phyloP scores from a whole-genome alignment of 768 basidiomycete species.

The Xerocomus spinulosus region DNA sequence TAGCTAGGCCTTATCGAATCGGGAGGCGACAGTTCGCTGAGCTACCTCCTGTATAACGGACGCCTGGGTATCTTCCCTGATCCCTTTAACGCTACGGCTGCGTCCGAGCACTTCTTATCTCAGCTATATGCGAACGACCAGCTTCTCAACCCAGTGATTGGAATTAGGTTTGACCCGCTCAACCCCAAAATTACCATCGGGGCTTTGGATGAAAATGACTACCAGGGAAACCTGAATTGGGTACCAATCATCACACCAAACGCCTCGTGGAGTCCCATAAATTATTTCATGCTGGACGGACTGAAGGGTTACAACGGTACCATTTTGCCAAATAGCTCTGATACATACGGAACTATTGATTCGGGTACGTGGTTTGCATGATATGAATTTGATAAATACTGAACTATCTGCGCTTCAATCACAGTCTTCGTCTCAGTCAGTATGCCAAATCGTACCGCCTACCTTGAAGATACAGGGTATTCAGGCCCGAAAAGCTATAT shows the following conservation, averaged over 20 bases:
- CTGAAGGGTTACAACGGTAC: slow-evolving; percentile 20
- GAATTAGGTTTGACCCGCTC: slow-evolving; percentile 18
- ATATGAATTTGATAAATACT: too few species aligned
- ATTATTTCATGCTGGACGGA: slow-evolving; percentile 11
- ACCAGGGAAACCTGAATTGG: slow-evolving; percentile 20
- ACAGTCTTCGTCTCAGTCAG: slow-evolving; percentile 6
- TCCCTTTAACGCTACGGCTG: slow-evolving; percentile 19
- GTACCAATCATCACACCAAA: slow-evolving; percentile 17
- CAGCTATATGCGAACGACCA: slow-evolving; percentile 10
- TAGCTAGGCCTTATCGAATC: slow-evolving; percentile 6
- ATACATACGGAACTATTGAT: slow-evolving; percentile 5
- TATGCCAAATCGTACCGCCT: slow-evolving; percentile 3
- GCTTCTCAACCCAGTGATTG: slow-evolving; percentile 22
- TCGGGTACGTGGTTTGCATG: slow-evolving; percentile 6
- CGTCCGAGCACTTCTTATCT: slow-evolving; percentile 14
- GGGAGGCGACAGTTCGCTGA: slow-evolving; percentile 9
- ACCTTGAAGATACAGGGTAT: slow-evolving; percentile 8
- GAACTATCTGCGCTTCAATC: not conserved
- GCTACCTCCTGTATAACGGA: slow-evolving; percentile 21
- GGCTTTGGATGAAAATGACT: slow-evolving; percentile 19
- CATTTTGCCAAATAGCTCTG: slow-evolving; percentile 7
- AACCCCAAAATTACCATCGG: slow-evolving; percentile 28
- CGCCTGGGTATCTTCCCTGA: slow-evolving; percentile 18
- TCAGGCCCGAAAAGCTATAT: slow-evolving; percentile 14
- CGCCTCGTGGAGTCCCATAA: slow-evolving; percentile 3